Percentiles rank a stretch among this genome's conserved stretches.
Evolutionary conservation across 108 stramenopile genomes (phyloP).

Genomic region (Cyclotella kingstonii): DNA sequence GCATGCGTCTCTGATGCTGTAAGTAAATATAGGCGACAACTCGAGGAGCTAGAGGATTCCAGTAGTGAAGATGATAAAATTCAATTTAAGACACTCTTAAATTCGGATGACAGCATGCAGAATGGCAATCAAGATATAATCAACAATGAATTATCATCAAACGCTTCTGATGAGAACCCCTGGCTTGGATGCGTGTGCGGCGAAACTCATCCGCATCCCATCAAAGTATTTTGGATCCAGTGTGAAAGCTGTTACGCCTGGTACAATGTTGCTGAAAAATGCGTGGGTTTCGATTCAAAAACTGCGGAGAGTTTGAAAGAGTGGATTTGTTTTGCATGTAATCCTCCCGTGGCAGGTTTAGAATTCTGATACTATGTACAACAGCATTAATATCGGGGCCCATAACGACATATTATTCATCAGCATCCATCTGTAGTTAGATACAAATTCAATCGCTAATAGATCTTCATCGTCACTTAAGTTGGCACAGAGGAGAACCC

Average conservation of each 20-base stretch:
- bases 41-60: slow-evolving; percentile 4
- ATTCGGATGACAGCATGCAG: background rate
- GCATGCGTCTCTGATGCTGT: background rate
- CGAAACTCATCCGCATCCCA: slow-evolving; percentile 42
- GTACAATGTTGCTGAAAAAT: slow-evolving; percentile 59
- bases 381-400: too few species aligned
- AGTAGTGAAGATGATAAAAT: background rate
- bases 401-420: too few species aligned
- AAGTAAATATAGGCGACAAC: background rate
- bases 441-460: too few species aligned
- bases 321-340: slow-evolving; percentile 41
- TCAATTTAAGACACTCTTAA: background rate
- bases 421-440: too few species aligned
- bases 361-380: slow-evolving; percentile 12
- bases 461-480: too few species aligned
- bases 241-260: slow-evolving; percentile 73
- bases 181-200: slow-evolving; percentile 81
- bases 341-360: slow-evolving; percentile 34
- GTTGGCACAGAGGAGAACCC: too few species aligned
- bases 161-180: slow-evolving; percentile 53
- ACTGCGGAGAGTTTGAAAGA: slow-evolving; percentile 43
- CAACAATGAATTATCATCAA: slow-evolving; percentile 11
- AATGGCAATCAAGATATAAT: background rate
- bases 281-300: slow-evolving; percentile 60
- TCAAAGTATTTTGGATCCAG: slow-evolving; percentile 72